phyloP scores from a whole-genome alignment of 306 rosid genomes.

The Sindora glabra region DNA sequence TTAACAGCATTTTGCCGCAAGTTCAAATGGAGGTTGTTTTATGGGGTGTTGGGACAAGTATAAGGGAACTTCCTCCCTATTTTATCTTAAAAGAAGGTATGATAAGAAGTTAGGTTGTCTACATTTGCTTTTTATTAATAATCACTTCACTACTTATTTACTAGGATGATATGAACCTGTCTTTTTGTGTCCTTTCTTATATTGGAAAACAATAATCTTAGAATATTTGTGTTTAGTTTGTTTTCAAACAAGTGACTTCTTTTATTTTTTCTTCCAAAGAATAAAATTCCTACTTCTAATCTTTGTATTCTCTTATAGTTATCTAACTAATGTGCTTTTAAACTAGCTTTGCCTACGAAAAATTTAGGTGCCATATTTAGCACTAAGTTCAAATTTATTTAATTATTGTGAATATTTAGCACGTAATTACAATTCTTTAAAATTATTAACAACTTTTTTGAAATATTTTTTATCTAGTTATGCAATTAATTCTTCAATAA shows the following conservation, averaged over 20 bases:
- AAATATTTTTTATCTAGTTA: not conserved
- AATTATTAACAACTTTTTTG: not conserved
- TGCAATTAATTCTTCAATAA: not conserved
- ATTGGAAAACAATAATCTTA: not conserved
- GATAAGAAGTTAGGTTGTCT: slow-evolving; percentile 1
- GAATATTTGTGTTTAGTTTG: too few relatives aligned
- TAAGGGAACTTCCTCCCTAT: slow-evolving; percentile 99
- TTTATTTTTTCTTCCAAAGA: too few relatives aligned
- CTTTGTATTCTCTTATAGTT: too few relatives aligned
- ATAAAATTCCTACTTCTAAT: too few relatives aligned
- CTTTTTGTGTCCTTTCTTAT: slow-evolving; percentile 1
- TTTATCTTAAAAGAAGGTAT: slow-evolving; percentile 97
- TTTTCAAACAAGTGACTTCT: too few relatives aligned
- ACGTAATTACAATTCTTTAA: too few relatives aligned
- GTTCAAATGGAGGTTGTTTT: slow-evolving; percentile 87
- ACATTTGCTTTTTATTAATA: not conserved
- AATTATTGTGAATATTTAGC: not conserved
- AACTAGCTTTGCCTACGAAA: too few relatives aligned
- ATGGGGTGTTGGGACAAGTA: slow-evolving; percentile 95
- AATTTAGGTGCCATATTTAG: too few relatives aligned
- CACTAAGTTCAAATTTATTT: not conserved
- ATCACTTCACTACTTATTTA: not conserved
- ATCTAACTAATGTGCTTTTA: too few relatives aligned
- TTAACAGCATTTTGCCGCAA: slow-evolving; percentile 76
- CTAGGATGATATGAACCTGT: not conserved